phyloP scores from a whole-genome alignment of 495 filamentous ascomycete species.

The Hypoxylon cercidicola region DNA sequence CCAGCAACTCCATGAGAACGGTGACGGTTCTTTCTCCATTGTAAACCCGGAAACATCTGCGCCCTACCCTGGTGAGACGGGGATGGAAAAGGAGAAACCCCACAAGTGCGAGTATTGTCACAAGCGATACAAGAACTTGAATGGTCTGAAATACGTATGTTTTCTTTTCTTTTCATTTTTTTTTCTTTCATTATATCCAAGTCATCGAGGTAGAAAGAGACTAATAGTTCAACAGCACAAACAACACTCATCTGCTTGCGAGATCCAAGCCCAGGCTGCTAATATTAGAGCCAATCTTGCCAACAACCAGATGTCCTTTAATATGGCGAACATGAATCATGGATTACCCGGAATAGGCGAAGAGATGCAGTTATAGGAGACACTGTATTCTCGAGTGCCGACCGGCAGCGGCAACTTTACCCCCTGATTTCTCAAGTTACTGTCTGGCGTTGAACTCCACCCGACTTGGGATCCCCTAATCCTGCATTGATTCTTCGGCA shows the following conservation, averaged over 20 bases:
- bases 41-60: constrained; percentile 95
- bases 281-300: constrained; percentile 54
- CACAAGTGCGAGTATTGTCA: constrained; percentile 96
- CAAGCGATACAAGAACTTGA: constrained; percentile 99
- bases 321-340: constrained; percentile 40
- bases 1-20: constrained; percentile 93
- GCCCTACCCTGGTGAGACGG: constrained; percentile 93
- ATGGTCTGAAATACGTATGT: constrained; percentile 87
- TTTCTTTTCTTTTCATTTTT: neutral
- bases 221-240: constrained; percentile 67
- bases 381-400: neutral
- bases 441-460: constrained; percentile 11
- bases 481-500: constrained; percentile 40
- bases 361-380: constrained; percentile 53
- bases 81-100: constrained; percentile 99
- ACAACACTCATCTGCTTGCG: constrained; percentile 81
- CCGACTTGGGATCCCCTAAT: constrained; percentile 9
- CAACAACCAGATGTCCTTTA: constrained; percentile 46
- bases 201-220: neutral
- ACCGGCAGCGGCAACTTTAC: neutral
- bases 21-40: constrained; percentile 96
- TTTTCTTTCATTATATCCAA: constrained; percentile 4
- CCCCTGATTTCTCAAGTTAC: constrained; percentile 19
- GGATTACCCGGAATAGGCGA: constrained; percentile 61
- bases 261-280: constrained; percentile 55